Evolutionary conservation across 495 filamentous ascomycete genomes (phyloP).

Genomic region (Chaetomium fimeti): DNA sequence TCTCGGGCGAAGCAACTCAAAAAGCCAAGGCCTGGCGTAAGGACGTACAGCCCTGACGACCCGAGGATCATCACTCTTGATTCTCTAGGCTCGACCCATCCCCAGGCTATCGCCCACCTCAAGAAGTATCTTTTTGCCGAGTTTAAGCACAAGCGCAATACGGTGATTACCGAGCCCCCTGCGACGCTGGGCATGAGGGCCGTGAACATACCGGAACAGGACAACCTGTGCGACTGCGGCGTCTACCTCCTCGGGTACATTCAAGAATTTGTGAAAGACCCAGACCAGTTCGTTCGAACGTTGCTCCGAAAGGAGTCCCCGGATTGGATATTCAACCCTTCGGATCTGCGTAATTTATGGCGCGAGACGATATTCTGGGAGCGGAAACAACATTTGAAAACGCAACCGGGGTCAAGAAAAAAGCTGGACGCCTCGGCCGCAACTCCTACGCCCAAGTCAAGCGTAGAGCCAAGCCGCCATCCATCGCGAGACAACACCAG

Average conservation of each 20-base stretch:
- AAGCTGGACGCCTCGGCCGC: constrained; percentile 20
- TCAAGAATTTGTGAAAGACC: constrained; percentile 70
- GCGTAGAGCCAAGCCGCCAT: neutral
- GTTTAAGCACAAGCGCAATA: constrained; percentile 62
- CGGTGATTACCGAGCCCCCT: constrained; percentile 53
- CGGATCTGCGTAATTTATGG: constrained; percentile 37
- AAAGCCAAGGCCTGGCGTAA: constrained; percentile 33
- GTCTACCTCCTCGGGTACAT: constrained; percentile 81
- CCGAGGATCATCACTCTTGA: constrained; percentile 86
- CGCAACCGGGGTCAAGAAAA: constrained; percentile 27
- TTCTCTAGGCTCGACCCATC: constrained; percentile 66
- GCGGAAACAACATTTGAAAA: constrained; percentile 36
- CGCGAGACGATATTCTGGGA: constrained; percentile 41
- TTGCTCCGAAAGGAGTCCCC: constrained; percentile 36
- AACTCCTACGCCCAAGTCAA: neutral
- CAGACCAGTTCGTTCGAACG: constrained; percentile 56
- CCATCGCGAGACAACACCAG: neutral
- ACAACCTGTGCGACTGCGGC: constrained; percentile 87
- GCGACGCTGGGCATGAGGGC: constrained; percentile 64
- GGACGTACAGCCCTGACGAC: constrained; percentile 40
- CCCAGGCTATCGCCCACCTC: constrained; percentile 59
- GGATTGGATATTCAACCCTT: constrained; percentile 40
- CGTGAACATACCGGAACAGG: constrained; percentile 69
- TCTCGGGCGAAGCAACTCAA: constrained; percentile 21
- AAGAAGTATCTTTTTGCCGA: constrained; percentile 77